Evolutionary conservation across 495 filamentous ascomycete species (phyloP).

Genomic region (Aspergillus ostianus): DNA sequence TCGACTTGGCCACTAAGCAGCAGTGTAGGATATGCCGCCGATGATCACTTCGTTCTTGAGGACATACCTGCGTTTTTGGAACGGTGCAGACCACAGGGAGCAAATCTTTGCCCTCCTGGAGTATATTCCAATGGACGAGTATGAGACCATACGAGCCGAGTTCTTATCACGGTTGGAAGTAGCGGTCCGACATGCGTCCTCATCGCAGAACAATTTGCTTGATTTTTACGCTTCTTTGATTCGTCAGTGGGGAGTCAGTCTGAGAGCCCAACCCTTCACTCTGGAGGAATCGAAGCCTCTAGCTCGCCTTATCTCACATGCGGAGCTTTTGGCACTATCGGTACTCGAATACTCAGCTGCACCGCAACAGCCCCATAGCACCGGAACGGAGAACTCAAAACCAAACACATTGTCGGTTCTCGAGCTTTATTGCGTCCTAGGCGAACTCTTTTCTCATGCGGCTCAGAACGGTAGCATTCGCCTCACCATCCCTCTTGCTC

Average conservation of each 20-base stretch:
- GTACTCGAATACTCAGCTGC: slow-evolving; percentile 50
- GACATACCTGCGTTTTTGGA: slow-evolving; percentile 63
- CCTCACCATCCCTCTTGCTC: slow-evolving; percentile 64
- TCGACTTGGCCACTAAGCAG: slow-evolving; percentile 17
- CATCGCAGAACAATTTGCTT: slow-evolving; percentile 56
- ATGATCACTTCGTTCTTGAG: slow-evolving; percentile 62
- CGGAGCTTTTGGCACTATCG: slow-evolving; percentile 61
- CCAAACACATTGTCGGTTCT: slow-evolving; percentile 49
- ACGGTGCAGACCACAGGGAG: slow-evolving; percentile 59
- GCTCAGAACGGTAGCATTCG: slow-evolving; percentile 49
- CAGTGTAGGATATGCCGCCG: slow-evolving; percentile 56
- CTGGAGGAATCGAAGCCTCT: slow-evolving; percentile 39
- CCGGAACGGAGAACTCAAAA: slow-evolving; percentile 12
- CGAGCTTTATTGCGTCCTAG: slow-evolving; percentile 64
- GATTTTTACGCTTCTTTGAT: slow-evolving; percentile 71
- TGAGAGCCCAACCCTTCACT: slow-evolving; percentile 28
- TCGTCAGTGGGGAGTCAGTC: slow-evolving; percentile 60
- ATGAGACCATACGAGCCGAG: slow-evolving; percentile 44
- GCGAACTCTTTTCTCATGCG: slow-evolving; percentile 54
- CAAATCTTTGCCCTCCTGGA: slow-evolving; percentile 63
- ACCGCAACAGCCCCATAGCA: slow-evolving; percentile 17
- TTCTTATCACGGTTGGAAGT: slow-evolving; percentile 59
- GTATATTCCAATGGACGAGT: slow-evolving; percentile 59
- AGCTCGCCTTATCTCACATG: slow-evolving; percentile 51
- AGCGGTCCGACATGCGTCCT: slow-evolving; percentile 49